Conservation (phyloP, 192 early-diverging fungal species). For the Pilobolus umbonatus region DNA sequence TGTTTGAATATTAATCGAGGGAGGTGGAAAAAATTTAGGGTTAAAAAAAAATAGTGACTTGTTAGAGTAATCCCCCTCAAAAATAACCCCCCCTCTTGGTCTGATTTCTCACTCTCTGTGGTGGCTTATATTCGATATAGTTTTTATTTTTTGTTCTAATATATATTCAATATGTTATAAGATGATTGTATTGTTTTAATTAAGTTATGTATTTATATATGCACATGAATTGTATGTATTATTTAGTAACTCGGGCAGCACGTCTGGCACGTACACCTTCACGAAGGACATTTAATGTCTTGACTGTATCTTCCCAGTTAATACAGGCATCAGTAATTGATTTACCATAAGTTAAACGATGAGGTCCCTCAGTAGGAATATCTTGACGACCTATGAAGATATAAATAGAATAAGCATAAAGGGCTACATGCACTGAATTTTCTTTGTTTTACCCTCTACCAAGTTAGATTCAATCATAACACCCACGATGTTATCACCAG, state of each 20-base stretch:
- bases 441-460: too few species aligned
- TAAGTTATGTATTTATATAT: too few species aligned
- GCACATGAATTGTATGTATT: too few species aligned
- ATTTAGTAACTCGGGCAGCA: slow-evolving; percentile 9
- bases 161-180: background rate
- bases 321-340: slow-evolving; percentile 94
- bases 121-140: too few species aligned
- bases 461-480: slow-evolving; percentile 97
- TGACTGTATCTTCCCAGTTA: slow-evolving; percentile 83
- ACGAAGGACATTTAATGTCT: slow-evolving; percentile 66
- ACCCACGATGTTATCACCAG: slow-evolving; percentile 73
- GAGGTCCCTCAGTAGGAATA: slow-evolving; percentile 69
- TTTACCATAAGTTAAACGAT: slow-evolving; percentile 77
- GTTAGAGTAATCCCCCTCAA: too few species aligned
- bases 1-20: background rate
- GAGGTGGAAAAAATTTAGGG: background rate
- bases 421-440: too few species aligned
- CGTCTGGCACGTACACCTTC: slow-evolving; percentile 71
- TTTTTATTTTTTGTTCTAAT: background rate
- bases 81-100: too few species aligned
- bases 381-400: slow-evolving; percentile 55
- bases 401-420: too few species aligned
- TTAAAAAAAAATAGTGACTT: slow-evolving; percentile 3
- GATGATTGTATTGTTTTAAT: too few species aligned
- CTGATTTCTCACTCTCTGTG: too few species aligned